Base-by-base conservation (phyloP, 2,329 filamentous ascomycete species). In the Apiospora malaysiana region DNA sequence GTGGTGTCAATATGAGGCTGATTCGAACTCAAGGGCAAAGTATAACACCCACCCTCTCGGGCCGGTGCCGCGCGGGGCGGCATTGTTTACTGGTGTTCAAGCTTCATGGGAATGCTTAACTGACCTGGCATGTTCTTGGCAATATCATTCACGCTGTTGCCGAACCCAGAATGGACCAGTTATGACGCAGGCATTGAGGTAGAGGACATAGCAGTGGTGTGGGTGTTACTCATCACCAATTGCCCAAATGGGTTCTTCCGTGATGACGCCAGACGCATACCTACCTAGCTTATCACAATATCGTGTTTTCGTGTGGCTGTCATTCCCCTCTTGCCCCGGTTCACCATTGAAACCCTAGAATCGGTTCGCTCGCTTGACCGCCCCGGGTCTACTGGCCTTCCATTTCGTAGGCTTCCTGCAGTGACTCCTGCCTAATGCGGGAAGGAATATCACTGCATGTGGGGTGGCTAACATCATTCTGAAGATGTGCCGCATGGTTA, bases 211-310 rank as follows among this genome's bases (percentile, higher is more conserved):
- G 8, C 21, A 32, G 27, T 18, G 56, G 56, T n/a, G 8, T n/a
- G n/a, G n/a, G n/a, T 63, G 21, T 63, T 12, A 40, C 27, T 21
- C 18, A 6, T n/a, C 14, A 8, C 14, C 16, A 18, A 32, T 32
- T 8, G 21, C n/a, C 27, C 27, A 21, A 32, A 16, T 6, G 16
- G 56, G 8, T 1, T 12, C 9, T 12, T 40, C 18, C 0, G 56
- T 18, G 7, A 63, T 63, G 27, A 63, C 56, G 56, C 56, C 56
- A 63, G 56, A 63, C 12, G 32, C 56, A 63, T 63, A n/a, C n/a
- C n/a, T n/a, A n/a, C n/a, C n/a, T n/a, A 9, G 27, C 51, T 37
- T 21, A 27, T 59, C 27, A 32, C 51, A 59, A 21, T 27, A 59
- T 32, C 27, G 16, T 37, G 51, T 37, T 37, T 37, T n/a, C 27